Percentiles rank a stretch among this genome's conserved stretches.
Conservation (phyloP, 352 stramenopile genomes). For the Pythium apleroticum region DNA sequence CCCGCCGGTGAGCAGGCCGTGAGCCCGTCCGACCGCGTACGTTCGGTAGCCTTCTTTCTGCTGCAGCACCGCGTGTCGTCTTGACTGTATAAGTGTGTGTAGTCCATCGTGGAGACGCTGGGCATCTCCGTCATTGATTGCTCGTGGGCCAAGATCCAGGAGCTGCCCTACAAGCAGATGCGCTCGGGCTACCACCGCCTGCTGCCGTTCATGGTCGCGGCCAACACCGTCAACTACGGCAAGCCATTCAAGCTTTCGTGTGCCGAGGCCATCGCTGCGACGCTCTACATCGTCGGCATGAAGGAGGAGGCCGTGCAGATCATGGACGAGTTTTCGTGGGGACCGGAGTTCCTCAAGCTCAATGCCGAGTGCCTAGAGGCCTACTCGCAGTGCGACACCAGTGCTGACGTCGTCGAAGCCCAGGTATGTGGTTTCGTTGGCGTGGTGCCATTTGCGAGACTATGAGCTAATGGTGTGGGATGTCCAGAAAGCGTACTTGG, state of each 20-base stretch:
- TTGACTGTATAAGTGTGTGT: conserved; percentile 4
- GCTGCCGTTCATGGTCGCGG: conserved; percentile 97
- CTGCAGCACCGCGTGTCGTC: background rate
- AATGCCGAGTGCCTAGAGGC: conserved; percentile 93
- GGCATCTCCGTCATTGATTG: conserved; percentile 97
- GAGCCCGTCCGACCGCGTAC: conserved; percentile 83
- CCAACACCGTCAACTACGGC: conserved; percentile 99
- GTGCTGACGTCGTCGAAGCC: conserved; percentile 69
- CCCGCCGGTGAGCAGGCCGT: conserved; percentile 90
- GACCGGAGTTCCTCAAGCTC: conserved; percentile 92
- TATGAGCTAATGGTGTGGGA: background rate
- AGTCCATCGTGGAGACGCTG: conserved; percentile 68
- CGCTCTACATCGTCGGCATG: conserved; percentile 96
- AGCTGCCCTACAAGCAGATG: conserved; percentile 96
- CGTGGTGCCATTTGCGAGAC: background rate
- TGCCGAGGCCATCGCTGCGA: conserved; percentile 96
- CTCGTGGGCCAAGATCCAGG: conserved; percentile 96
- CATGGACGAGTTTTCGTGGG: conserved; percentile 94
- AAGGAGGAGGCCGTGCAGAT: conserved; percentile 87
- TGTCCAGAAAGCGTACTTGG: conserved; percentile 61
- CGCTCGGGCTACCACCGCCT: conserved; percentile 93
- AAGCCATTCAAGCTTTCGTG: conserved; percentile 95
- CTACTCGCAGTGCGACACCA: conserved; percentile 76
- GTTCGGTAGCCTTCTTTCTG: background rate
- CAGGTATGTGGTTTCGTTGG: conserved; percentile 34